Conservation (phyloP, 2,329 filamentous ascomycete genomes). For the Colletotrichum siamense region DNA sequence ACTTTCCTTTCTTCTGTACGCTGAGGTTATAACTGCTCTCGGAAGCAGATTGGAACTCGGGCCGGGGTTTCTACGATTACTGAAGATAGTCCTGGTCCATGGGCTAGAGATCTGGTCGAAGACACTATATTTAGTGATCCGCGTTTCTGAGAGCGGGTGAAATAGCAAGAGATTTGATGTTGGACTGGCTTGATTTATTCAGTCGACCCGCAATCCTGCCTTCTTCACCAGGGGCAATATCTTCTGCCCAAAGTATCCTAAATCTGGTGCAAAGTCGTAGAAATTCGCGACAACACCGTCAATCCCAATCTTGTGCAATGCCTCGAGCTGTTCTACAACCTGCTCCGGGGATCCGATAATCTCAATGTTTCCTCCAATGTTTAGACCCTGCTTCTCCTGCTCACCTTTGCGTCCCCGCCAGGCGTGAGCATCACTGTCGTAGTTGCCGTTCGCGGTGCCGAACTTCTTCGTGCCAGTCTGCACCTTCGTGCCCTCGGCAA, state of each 20-base stretch:
- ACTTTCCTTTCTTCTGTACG: neutral
- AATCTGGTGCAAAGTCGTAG: neutral
- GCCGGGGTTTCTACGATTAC: fast-evolving
- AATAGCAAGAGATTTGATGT: neutral
- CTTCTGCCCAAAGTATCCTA: neutral
- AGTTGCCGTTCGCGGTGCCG: neutral
- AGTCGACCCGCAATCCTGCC: neutral
- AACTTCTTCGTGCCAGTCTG: neutral
- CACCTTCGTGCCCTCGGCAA: neutral
- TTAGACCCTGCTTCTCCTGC: neutral
- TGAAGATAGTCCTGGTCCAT: neutral
- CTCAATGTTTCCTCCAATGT: neutral
- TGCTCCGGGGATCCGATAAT: neutral
- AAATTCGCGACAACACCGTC: neutral
- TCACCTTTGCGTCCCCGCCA: neutral
- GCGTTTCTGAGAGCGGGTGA: neutral
- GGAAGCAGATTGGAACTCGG: fast-evolving
- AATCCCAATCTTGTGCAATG: neutral
- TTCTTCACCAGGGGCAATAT: neutral
- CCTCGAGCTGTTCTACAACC: neutral
- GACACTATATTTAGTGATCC: too few relatives aligned
- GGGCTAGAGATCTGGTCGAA: too few relatives aligned
- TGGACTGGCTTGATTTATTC: neutral
- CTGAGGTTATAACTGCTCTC: neutral
- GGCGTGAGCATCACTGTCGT: neutral